phyloP scores from a whole-genome alignment of 306 rosid species.

The Luffa aegyptiaca region DNA sequence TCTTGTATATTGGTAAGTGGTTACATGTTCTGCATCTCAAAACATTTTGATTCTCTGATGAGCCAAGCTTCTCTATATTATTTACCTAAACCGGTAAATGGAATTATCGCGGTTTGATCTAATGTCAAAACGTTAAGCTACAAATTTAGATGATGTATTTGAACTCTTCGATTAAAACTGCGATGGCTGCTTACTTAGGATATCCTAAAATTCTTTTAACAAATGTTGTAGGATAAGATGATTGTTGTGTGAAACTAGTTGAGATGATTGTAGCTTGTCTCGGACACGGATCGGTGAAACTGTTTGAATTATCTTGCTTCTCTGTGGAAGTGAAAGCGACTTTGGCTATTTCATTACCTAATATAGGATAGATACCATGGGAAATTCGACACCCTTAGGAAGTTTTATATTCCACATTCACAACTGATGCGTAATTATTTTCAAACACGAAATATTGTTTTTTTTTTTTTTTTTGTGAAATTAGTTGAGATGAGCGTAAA shows the following conservation, averaged over 20 bases:
- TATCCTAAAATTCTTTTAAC: not conserved
- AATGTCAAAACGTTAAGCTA: not conserved
- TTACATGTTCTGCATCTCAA: not conserved
- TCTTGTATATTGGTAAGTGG: constrained; percentile 65
- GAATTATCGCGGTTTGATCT: not conserved
- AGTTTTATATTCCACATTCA: not conserved
- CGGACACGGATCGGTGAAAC: not conserved
- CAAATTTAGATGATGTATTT: not conserved
- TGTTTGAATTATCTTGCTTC: not conserved
- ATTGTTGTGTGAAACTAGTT: not conserved
- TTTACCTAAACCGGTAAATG: not conserved
- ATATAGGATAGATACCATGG: not conserved
- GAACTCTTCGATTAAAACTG: not conserved
- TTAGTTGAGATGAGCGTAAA: not conserved
- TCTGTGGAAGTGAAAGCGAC: not conserved
- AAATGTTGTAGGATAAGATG: not conserved
- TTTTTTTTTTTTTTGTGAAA: not conserved
- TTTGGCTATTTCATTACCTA: not conserved
- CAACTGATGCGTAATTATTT: not conserved
- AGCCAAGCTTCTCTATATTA: not conserved
- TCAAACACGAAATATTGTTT: not conserved
- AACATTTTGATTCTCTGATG: not conserved
- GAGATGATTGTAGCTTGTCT: not conserved
- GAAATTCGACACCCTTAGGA: not conserved
- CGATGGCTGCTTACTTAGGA: not conserved